Percentiles rank a stretch among this genome's conserved stretches.
phyloP scores from a whole-genome alignment of 768 basidiomycete species.

The Phaeotremella fagi region DNA sequence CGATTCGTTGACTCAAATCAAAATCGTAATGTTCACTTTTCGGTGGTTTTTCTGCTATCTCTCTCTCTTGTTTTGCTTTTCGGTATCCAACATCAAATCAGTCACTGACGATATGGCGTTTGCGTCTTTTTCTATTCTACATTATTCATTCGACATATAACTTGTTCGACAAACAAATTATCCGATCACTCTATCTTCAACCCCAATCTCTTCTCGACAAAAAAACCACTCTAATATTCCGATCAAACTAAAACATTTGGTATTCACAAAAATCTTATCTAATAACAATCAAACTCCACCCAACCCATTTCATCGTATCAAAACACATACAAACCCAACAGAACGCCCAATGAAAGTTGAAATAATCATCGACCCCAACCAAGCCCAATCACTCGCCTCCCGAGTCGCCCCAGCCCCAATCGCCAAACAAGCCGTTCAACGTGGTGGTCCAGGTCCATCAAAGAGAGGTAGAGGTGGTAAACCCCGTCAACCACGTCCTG shows the following conservation, averaged over 20 bases:
- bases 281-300: neutral
- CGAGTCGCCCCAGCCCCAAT: constrained; percentile 73
- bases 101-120: constrained; percentile 7
- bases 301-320: neutral
- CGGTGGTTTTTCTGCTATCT: too few relatives aligned
- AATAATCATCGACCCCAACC: constrained; percentile 82
- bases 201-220: neutral
- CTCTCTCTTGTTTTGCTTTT: too few relatives aligned
- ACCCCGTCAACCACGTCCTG: constrained; percentile 20
- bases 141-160: neutral
- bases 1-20: too few relatives aligned
- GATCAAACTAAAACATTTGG: neutral
- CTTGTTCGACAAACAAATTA: neutral
- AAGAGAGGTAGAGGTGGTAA: constrained; percentile 50
- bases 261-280: neutral
- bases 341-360: constrained; percentile 99
- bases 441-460: constrained; percentile 16
- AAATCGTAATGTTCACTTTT: too few relatives aligned
- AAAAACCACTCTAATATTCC: neutral
- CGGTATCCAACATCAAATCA: neutral
- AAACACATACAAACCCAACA: constrained; percentile 44
- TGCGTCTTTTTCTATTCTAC: neutral
- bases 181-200: neutral
- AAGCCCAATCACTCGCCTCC: constrained; percentile 64
- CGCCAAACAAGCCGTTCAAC: constrained; percentile 46